Conservation (phyloP, 2,329 filamentous ascomycete species). For the Immersiporthe knoxdaviesiana region DNA sequence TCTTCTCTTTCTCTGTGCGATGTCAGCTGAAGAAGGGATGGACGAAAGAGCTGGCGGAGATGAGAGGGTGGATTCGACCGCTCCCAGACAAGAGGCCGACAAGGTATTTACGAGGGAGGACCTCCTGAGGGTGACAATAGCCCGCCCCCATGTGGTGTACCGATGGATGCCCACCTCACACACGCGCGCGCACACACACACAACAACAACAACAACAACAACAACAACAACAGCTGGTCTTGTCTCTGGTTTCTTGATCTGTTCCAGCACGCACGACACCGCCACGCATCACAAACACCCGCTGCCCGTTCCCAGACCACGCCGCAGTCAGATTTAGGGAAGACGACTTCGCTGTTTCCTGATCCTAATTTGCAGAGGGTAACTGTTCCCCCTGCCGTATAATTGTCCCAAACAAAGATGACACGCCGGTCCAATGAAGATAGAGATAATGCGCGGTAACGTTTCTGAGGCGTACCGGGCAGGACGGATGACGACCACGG, state of each 20-base stretch:
- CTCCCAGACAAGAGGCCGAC: slow-evolving; percentile 15
- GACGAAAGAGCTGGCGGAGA: slow-evolving; percentile 14
- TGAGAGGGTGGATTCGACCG: slow-evolving; percentile 5
- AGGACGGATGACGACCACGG: slow-evolving; percentile 27
- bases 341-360: slow-evolving; percentile 31
- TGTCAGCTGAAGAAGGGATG: slow-evolving; percentile 4
- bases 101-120: slow-evolving; percentile 27
- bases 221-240: slow-evolving; percentile 27
- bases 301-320: slow-evolving; percentile 27
- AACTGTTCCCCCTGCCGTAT: slow-evolving; percentile 31
- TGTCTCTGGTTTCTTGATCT: slow-evolving; percentile 29
- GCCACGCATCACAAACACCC: slow-evolving; percentile 21
- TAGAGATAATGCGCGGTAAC: slow-evolving; percentile 30
- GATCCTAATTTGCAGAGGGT: slow-evolving; percentile 29
- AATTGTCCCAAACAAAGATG: slow-evolving; percentile 32
- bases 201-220: too few relatives aligned
- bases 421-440: slow-evolving; percentile 34
- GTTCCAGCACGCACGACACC: slow-evolving; percentile 24
- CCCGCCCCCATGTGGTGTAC: slow-evolving; percentile 20
- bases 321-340: slow-evolving; percentile 30
- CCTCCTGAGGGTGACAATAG: slow-evolving; percentile 20
- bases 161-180: slow-evolving; percentile 26
- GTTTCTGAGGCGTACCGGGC: slow-evolving; percentile 26
- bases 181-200: slow-evolving; percentile 13
- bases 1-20: slow-evolving; percentile 17